phyloP scores from a whole-genome alignment of 2,329 filamentous ascomycete genomes.

The Neospermospora avenae region DNA sequence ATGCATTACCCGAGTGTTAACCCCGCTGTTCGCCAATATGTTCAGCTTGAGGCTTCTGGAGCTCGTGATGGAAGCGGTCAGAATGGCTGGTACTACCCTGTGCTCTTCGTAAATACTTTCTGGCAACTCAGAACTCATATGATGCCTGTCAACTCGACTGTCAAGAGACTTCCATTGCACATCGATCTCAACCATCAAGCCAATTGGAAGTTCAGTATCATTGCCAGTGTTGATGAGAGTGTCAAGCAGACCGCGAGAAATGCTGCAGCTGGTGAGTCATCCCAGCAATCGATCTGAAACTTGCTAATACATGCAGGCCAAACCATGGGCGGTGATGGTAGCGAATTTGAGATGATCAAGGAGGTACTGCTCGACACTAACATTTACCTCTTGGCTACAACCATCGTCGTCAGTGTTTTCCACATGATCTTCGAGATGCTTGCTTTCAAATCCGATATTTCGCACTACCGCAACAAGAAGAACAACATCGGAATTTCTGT shows the following conservation, averaged over 20 bases:
- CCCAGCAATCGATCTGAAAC: neutral
- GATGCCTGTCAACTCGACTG: constrained; percentile 86
- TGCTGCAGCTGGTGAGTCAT: constrained; percentile 64
- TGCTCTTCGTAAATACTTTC: constrained; percentile 92
- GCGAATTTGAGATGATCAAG: constrained; percentile 96
- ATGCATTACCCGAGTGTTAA: constrained; percentile 64
- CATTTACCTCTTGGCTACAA: constrained; percentile 82
- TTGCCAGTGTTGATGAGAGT: constrained; percentile 81
- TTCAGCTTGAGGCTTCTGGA: constrained; percentile 75
- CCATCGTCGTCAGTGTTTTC: constrained; percentile 76
- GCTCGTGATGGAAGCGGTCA: constrained; percentile 80
- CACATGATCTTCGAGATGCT: constrained; percentile 96
- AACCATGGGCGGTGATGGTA: constrained; percentile 78
- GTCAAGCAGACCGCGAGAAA: constrained; percentile 79
- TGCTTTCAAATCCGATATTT: constrained; percentile 95
- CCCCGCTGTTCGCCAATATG: constrained; percentile 71
- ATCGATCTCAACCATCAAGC: constrained; percentile 79
- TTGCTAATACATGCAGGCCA: constrained; percentile 24
- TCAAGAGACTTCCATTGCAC: constrained; percentile 75
- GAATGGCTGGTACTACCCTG: constrained; percentile 91
- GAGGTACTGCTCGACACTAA: constrained; percentile 93
- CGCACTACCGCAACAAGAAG: constrained; percentile 99
- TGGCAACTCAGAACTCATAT: constrained; percentile 94
- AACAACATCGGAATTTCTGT: constrained; percentile 96
- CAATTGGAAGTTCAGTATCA: constrained; percentile 85